A percentile compares a stretch with the other conserved stretches of the same genome.
Evolutionary conservation across 2,329 filamentous ascomycete genomes (phyloP).

Genomic region (Trichoderma asperellum): DNA sequence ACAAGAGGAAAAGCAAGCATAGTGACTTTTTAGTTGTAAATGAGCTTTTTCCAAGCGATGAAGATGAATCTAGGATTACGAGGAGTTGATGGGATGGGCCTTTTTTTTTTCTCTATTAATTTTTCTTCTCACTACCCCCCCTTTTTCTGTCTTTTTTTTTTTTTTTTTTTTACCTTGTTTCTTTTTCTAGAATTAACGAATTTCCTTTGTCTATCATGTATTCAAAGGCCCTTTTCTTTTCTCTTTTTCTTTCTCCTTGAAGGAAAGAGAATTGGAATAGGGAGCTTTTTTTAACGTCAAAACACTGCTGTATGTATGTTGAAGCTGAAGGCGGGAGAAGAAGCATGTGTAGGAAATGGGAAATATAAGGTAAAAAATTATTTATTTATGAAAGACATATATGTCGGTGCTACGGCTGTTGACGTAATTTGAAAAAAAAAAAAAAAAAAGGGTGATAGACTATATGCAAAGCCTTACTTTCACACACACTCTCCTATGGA

Average conservation of each 20-base stretch:
- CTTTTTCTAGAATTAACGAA: conserved; percentile 25
- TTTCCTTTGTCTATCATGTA: conserved; percentile 25
- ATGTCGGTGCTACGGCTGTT: not conserved
- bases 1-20: conserved; percentile 20
- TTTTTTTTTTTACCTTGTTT: not conserved
- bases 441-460: not conserved
- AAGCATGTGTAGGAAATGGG: not conserved
- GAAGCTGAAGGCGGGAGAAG: not conserved
- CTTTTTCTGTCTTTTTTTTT: not conserved
- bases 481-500: not conserved
- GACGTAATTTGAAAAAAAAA: not conserved
- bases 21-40: not conserved
- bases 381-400: conserved; percentile 3
- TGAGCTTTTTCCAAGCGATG: conserved; percentile 9
- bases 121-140: not conserved
- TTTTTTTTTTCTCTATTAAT: not conserved
- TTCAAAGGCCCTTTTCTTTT: not conserved
- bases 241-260: not conserved
- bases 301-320: conserved; percentile 5
- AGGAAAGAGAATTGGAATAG: not conserved
- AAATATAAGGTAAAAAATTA: not conserved
- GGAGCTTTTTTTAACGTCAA: not conserved
- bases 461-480: not conserved
- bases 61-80: conserved; percentile 19
- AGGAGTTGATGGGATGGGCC: conserved; percentile 16